These are phyloP conservation scores for Gyrodon lividus DNA, from an alignment of 768 basidiomycete species.

Conservation along the genomic window DNA sequence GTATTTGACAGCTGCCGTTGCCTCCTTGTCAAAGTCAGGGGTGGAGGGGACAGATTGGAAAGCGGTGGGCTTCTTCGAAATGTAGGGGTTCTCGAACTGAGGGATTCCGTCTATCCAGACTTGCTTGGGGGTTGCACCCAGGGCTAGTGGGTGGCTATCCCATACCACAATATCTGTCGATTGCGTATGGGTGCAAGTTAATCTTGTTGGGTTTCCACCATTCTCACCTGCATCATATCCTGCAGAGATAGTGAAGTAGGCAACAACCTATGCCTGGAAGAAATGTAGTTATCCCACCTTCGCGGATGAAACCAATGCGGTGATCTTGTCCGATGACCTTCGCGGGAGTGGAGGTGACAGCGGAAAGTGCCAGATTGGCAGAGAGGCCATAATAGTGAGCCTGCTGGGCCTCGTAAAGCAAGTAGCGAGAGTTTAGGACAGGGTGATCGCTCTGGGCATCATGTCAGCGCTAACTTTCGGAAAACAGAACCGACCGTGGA, in stretches of 20 bases:
- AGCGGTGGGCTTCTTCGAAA: constrained; percentile 50
- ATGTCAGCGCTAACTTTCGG: constrained; percentile 5
- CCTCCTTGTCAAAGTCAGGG: constrained; percentile 66
- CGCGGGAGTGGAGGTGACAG: constrained; percentile 74
- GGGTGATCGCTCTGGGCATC: constrained; percentile 49
- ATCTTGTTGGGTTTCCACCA: neutral
- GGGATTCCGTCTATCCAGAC: constrained; percentile 85
- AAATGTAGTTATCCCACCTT: constrained; percentile 35
- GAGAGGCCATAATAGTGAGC: constrained; percentile 72
- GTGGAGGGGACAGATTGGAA: constrained; percentile 53
- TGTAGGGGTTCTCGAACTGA: constrained; percentile 52
- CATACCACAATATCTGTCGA: constrained; percentile 65
- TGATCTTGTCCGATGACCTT: constrained; percentile 70
- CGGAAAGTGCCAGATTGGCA: constrained; percentile 60
- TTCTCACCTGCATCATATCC: constrained; percentile 68
- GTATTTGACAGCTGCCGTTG: constrained; percentile 55
- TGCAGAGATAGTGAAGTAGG: constrained; percentile 16
- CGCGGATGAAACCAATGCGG: constrained; percentile 62
- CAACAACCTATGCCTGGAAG: neutral
- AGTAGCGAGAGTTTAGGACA: constrained; percentile 52
- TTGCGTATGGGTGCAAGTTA: neutral
- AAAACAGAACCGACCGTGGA: constrained; percentile 27
- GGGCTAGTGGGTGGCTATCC: constrained; percentile 74
- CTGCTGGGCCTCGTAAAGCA: constrained; percentile 60
- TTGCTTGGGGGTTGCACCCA: constrained; percentile 78